phyloP scores from a whole-genome alignment of 352 stramenopile species.

The Pythium sp. region DNA sequence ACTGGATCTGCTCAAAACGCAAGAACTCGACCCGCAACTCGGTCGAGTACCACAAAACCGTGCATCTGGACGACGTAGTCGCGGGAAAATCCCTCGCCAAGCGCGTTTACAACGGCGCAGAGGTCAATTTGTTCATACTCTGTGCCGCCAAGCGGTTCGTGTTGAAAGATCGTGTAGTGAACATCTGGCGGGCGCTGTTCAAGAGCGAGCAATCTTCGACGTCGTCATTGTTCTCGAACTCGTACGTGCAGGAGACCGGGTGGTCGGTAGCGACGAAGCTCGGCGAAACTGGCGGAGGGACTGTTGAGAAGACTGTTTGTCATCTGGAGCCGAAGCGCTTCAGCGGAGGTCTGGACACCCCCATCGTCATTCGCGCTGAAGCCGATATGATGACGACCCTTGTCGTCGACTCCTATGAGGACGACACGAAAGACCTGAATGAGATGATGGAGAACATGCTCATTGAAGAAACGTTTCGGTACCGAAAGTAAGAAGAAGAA shows the following conservation, averaged over 20 bases:
- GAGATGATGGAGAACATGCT: conserved; percentile 18
- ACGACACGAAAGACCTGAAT: conserved; percentile 1
- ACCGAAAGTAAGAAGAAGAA: background rate
- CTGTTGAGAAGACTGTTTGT: background rate
- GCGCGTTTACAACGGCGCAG: background rate
- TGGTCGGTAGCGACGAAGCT: background rate
- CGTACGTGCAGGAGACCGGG: conserved; percentile 1
- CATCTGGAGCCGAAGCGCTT: background rate
- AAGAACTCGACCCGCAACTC: background rate
- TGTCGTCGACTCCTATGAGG: background rate
- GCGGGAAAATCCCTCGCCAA: background rate
- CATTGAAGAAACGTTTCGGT: conserved; percentile 6
- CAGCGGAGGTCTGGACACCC: background rate
- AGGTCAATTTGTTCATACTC: background rate
- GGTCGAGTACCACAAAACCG: background rate
- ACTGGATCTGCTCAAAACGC: conserved; percentile 6
- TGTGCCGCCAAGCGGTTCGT: background rate
- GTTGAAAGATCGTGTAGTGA: background rate
- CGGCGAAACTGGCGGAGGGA: background rate
- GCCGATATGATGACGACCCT: conserved; percentile 7
- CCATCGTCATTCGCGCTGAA: background rate
- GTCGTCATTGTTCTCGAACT: background rate
- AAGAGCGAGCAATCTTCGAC: background rate
- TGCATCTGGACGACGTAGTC: background rate
- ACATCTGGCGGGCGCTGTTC: background rate